Conservation (phyloP, 1,139 yeast genomes). For the Petasospora fabianii region DNA sequence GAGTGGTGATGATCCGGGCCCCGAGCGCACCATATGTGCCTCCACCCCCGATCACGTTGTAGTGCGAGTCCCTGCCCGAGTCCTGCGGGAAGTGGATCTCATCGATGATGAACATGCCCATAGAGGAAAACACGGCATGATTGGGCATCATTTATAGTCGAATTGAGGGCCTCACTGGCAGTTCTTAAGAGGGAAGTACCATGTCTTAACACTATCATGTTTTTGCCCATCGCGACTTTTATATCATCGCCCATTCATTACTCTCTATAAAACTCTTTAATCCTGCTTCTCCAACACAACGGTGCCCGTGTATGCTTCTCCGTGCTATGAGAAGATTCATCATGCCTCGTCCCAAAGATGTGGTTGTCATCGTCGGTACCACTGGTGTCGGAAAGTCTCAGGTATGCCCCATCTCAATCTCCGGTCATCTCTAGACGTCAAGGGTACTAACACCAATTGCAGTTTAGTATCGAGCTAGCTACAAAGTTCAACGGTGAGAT, state of each 20-base stretch:
- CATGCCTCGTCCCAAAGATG: conserved; percentile 27
- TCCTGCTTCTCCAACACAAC: too few species aligned
- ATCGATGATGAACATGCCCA: conserved; percentile 90
- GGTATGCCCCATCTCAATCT: conserved; percentile 33
- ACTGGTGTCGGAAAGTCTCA: conserved; percentile 96
- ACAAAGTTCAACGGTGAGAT: conserved; percentile 77
- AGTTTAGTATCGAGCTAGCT: conserved; percentile 77
- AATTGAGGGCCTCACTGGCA: too few species aligned
- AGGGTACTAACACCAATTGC: conserved; percentile 4
- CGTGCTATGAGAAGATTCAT: conserved; percentile 7
- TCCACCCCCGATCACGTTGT: conserved; percentile 80
- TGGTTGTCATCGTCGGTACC: conserved; percentile 84
- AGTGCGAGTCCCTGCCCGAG: conserved; percentile 39
- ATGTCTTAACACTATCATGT: too few species aligned
- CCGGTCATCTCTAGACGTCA: neutral
- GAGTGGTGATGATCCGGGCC: conserved; percentile 50
- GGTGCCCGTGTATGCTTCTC: too few species aligned
- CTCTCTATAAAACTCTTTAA: too few species aligned
- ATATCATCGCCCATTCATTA: too few species aligned
- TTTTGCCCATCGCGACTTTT: too few species aligned
- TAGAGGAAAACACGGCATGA: conserved; percentile 19
- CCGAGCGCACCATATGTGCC: conserved; percentile 85
- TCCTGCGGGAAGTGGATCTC: conserved; percentile 61
- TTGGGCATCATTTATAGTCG: neutral
- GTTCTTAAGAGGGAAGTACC: too few species aligned